These are phyloP conservation scores for Amanita fuliginea DNA, from an alignment of 768 basidiomycete species.

Conservation along the genomic window DNA sequence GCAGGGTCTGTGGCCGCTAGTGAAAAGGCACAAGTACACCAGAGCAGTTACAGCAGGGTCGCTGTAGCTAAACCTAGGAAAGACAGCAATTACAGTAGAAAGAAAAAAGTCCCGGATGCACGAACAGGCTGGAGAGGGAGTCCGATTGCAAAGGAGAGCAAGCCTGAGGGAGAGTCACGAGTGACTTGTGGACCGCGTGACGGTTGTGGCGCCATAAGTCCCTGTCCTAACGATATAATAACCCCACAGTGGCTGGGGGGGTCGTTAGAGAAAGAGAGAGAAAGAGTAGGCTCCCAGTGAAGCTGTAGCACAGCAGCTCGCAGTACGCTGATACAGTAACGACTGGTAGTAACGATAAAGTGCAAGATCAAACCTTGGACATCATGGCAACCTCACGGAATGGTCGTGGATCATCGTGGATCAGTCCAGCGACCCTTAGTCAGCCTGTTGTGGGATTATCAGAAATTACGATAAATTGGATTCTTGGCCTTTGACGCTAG, in stretches of 20 bases:
- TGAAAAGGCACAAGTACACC: background rate
- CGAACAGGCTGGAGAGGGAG: background rate
- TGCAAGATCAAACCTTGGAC: background rate
- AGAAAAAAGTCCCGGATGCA: too few relatives aligned
- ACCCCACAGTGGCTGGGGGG: background rate
- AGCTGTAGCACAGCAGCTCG: background rate
- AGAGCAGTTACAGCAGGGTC: background rate
- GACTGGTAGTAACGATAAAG: background rate
- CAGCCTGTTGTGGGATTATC: background rate
- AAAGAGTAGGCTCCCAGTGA: background rate
- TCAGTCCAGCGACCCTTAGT: background rate
- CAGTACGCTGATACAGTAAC: too few relatives aligned
- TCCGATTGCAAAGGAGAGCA: background rate
- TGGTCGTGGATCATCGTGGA: background rate
- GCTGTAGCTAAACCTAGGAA: too few relatives aligned
- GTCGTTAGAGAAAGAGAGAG: background rate
- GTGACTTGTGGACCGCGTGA: background rate
- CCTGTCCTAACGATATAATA: background rate
- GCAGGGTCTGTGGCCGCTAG: background rate
- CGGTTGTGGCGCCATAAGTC: background rate
- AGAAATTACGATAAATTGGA: background rate
- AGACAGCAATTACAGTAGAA: too few relatives aligned
- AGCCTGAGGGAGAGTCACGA: background rate
- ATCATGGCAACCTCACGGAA: constrained; percentile 4
- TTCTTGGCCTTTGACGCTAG: background rate